These are phyloP conservation scores for Xanthoparmelia taractica DNA, from an alignment of 495 filamentous ascomycete species.

Conservation along the genomic window DNA sequence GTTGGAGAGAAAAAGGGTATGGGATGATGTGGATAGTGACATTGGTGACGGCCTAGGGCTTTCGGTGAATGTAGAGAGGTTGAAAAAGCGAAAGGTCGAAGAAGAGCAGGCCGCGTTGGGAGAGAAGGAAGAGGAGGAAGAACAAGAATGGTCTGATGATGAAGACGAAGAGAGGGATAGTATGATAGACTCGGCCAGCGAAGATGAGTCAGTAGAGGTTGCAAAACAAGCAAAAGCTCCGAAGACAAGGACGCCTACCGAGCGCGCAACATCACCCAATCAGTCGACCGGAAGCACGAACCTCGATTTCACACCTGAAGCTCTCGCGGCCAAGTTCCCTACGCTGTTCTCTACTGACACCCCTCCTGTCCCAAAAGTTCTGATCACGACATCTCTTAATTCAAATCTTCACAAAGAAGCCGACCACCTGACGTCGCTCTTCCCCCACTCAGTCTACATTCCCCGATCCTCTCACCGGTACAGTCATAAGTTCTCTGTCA, in stretches of 20 bases:
- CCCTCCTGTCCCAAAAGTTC: slow-evolving; percentile 60
- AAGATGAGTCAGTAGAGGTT: slow-evolving; percentile 34
- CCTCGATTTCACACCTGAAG: slow-evolving; percentile 61
- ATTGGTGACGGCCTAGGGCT: slow-evolving; percentile 53
- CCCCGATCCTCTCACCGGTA: slow-evolving; percentile 71
- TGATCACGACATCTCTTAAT: slow-evolving; percentile 82
- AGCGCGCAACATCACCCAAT: slow-evolving; percentile 48
- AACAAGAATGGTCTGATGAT: slow-evolving; percentile 9
- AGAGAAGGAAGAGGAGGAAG: slow-evolving; percentile 30
- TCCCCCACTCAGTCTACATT: slow-evolving; percentile 85
- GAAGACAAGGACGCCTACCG: slow-evolving; percentile 40
- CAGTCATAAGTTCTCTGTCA: slow-evolving; percentile 76
- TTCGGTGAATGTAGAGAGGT: slow-evolving; percentile 62
- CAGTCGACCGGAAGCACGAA: slow-evolving; percentile 64
- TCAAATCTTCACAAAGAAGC: slow-evolving; percentile 79
- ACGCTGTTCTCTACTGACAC: slow-evolving; percentile 64
- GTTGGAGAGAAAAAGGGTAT: slow-evolving; percentile 81
- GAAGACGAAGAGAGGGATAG: slow-evolving; percentile 25
- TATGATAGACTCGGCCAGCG: slow-evolving; percentile 29
- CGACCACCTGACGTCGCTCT: slow-evolving; percentile 63
- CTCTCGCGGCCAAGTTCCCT: slow-evolving; percentile 67
- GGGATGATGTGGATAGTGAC: slow-evolving; percentile 82
- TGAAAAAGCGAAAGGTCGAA: slow-evolving; percentile 63
- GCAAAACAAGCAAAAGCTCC: slow-evolving; percentile 25
- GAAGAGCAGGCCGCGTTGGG: slow-evolving; percentile 45